Base-by-base conservation (phyloP, 495 filamentous ascomycete genomes). In the Penicillium tannophilum region DNA sequence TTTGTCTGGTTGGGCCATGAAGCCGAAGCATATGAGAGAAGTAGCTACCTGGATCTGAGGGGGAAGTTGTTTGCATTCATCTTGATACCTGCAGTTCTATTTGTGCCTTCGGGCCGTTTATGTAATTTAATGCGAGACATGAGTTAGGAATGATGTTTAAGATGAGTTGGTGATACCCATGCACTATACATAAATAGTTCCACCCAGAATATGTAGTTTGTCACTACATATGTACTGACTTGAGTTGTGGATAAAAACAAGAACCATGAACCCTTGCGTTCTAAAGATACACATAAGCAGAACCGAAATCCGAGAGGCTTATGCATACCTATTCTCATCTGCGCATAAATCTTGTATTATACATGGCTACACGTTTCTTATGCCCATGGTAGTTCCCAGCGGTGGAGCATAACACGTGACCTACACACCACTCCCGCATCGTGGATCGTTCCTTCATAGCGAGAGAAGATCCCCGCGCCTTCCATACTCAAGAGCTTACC, bases 1-100 rank as follows among this genome's bases (percentile, higher is more conserved):
- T 68, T 75, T 98, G 72, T 88, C 81, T 60, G 94, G 94, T 3
- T 97, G 89, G 82, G 90, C 92, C 41, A 88, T 88, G 82, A 98
- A 98, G 84, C 90, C 91, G 41, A 74, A 65, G 52, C 65, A 44
- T n/a, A 62, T 48, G 64, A 68, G 52, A 51, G 55, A 55, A 46
- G 33, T 50, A 28, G 28, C 28, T 39, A n/a, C 31, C 30, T 46
- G 56, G 41, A 39, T 30, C 41, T 41, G 33, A 59, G 17, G 48
- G 10, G 28, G 48, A 10, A 14, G 2, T 17, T n/a, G 6, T 54
- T 44, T 43, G 44, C 26, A 43, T 54, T 43, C 39, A 62, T 59
- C 58, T 36, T 41, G 16, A 17, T 41, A 30, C 39, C 35, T 43
- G 51, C 59, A 41, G 20, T 23, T 23, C 44, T 62, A 67, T 28